Conservation (phyloP, 176 grass and related monocot genomes). For the Aegilops longissima region DNA sequence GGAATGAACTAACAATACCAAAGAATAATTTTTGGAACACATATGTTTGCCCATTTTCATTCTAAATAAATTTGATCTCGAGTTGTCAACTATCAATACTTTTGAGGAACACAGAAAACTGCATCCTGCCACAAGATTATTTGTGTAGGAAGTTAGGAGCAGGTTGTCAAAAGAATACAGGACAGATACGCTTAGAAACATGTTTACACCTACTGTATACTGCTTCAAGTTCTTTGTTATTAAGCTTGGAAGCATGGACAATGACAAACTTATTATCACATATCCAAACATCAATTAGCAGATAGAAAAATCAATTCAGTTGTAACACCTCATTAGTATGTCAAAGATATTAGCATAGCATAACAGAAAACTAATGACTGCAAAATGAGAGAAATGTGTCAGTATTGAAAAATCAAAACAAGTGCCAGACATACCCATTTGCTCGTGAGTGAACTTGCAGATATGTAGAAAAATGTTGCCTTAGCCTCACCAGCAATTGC, state of each 20-base stretch:
- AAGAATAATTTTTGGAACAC: neutral
- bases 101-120: neutral
- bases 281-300: slow-evolving; percentile 20
- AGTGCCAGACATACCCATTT: slow-evolving; percentile 75
- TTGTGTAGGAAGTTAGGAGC: neutral
- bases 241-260: neutral
- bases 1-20: slow-evolving; percentile 7
- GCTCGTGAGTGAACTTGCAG: slow-evolving; percentile 95
- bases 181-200: slow-evolving; percentile 4
- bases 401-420: slow-evolving; percentile 34
- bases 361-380: slow-evolving; percentile 15
- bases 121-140: neutral
- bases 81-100: neutral
- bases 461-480: slow-evolving; percentile 99
- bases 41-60: slow-evolving; percentile 5
- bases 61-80: neutral
- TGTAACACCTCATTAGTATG: neutral
- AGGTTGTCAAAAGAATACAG: neutral
- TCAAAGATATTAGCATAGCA: slow-evolving; percentile 19
- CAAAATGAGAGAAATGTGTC: slow-evolving; percentile 24
- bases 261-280: slow-evolving; percentile 24
- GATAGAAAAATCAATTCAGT: neutral
- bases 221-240: neutral
- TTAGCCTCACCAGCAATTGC: slow-evolving; percentile 98
- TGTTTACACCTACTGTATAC: neutral